Evolutionary conservation across 805 yeast genomes (phyloP), one percentile per base, ranked within the genome.

Genomic region (Hanseniaspora lindneri): DNA sequence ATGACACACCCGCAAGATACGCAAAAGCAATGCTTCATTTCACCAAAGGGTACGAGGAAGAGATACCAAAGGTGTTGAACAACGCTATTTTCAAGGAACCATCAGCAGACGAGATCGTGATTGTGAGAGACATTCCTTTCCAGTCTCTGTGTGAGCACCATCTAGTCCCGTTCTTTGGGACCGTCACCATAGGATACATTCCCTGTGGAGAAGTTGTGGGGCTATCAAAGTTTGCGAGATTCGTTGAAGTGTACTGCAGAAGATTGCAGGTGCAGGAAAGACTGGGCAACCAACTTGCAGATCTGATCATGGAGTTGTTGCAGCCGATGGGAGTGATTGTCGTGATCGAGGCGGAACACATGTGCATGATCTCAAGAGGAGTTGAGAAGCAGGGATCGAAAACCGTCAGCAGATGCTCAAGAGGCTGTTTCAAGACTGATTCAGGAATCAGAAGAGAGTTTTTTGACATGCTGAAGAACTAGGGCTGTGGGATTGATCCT

Each of bases 291-390:
- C 98, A 92, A 65, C 88, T 92, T 48, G 97, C 98, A 28, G 84
- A 87, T 83, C 96, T 97, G 1, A 67, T 92, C 49, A 78, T 81
- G 62, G 96, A 87, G 60, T 84, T 88, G 51, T 71, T 92, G 58
- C 80, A 83, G 59, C 98, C 98, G 16, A 75, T 88, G 59, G 98
- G 98, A 53, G 98, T 92, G 8, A 98, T 97, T 1, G 98, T 92
- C 35, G 97, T 92, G 24, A 87, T 92, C 59, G 98, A 92, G 66
- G 96, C 96, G 17, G 77, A 89, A 2, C 98, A 92, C 63, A 92
- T 92, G 98, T 92, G 98, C 65, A 92, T 92, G 98, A 97, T 89
- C 24, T 85, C 94, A 63, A 76, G 98, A 61, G 98, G 98, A 50
- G 85, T 92, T 24, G 96, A 92, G 65, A 92, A 92, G 66, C 78